Conservation (phyloP, 331 rosid genomes). For the Ulmus americana region DNA sequence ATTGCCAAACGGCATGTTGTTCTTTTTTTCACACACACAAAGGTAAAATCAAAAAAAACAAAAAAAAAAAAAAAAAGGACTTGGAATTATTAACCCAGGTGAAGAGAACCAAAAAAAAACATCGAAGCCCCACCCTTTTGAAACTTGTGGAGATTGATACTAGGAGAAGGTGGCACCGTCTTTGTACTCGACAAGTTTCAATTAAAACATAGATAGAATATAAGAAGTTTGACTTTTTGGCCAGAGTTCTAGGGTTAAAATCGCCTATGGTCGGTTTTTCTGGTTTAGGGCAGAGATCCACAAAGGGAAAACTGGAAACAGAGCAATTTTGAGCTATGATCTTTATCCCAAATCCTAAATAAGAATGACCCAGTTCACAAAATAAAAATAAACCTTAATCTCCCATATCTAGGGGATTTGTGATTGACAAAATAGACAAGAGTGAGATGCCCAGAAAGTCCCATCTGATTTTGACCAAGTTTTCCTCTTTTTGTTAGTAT, state of each 20-base stretch:
- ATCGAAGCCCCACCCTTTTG: slow-evolving; percentile 24
- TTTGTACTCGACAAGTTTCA: background rate
- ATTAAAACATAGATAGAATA: no score
- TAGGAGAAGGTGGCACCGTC: background rate
- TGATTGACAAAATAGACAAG: background rate
- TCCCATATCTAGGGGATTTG: no score
- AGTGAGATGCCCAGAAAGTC: background rate
- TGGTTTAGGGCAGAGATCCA: no score
- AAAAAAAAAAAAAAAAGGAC: slow-evolving; percentile 10
- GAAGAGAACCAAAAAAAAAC: slow-evolving; percentile 10
- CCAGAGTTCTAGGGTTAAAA: no score
- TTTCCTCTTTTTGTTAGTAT: background rate
- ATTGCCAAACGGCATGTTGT: slow-evolving; percentile 3
- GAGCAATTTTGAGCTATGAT: no score
- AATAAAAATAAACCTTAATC: no score
- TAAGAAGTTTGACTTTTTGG: no score
- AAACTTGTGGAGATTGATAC: slow-evolving; percentile 18
- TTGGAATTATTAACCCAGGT: slow-evolving; percentile 21
- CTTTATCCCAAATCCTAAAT: no score
- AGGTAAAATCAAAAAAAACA: slow-evolving; percentile 4
- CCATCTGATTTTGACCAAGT: background rate
- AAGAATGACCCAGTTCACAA: no score
- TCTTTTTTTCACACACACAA: background rate
- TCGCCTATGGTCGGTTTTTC: no score
- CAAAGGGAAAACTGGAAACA: no score